Percentiles rank a stretch among this genome's conserved stretches.
Conservation (phyloP, 108 stramenopile species). For the Skeletonema costatum region DNA sequence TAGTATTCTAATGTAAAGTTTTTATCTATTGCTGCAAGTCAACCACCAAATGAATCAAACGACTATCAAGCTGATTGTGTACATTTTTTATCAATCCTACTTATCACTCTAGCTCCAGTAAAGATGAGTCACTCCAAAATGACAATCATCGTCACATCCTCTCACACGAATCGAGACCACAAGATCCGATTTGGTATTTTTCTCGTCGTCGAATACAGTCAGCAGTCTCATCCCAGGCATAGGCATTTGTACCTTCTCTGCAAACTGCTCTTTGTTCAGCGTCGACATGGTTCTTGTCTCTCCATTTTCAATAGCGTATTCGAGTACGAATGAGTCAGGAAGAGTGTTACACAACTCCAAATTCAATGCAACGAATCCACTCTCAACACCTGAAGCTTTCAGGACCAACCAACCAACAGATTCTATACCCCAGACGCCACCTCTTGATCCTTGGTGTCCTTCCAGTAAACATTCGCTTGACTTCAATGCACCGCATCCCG, state of each 20-base stretch:
- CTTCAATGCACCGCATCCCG: conserved; percentile 47
- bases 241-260: conserved; percentile 41
- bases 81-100: background rate
- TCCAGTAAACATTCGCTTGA: conserved; percentile 59
- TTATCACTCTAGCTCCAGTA: conserved; percentile 51
- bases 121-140: conserved; percentile 64
- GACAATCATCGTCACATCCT: conserved; percentile 47
- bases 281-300: conserved; percentile 29
- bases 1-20: background rate
- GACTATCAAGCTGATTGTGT: no score
- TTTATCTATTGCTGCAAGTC: background rate
- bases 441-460: conserved; percentile 75
- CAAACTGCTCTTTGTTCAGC: conserved; percentile 48
- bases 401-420: conserved; percentile 79
- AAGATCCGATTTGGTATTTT: conserved; percentile 54
- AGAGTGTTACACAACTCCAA: conserved; percentile 52
- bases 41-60: background rate
- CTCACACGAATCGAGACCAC: conserved; percentile 67
- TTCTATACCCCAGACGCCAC: conserved; percentile 68
- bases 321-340: conserved; percentile 67
- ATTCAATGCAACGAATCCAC: conserved; percentile 76
- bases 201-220: conserved; percentile 65
- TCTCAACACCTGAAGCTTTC: conserved; percentile 51
- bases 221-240: conserved; percentile 35
- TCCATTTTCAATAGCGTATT: conserved; percentile 72